phyloP scores from a whole-genome alignment of 2,329 filamentous ascomycete genomes.

The Mariannaea elegans region DNA sequence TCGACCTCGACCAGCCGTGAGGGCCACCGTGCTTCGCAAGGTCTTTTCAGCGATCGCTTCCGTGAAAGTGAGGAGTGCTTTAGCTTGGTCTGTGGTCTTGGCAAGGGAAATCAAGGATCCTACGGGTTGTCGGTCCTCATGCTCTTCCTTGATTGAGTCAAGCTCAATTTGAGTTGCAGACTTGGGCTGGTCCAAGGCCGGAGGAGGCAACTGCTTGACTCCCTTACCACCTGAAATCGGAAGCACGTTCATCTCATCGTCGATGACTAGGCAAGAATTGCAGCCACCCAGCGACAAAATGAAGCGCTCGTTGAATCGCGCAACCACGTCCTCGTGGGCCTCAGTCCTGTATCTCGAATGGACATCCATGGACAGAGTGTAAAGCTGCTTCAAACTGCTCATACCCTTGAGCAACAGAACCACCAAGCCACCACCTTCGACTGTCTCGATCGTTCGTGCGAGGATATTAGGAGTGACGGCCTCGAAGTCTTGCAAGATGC shows the following conservation, averaged over 20 bases:
- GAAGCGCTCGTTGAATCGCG: constrained; percentile 97
- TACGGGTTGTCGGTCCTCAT: constrained; percentile 86
- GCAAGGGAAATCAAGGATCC: constrained; percentile 86
- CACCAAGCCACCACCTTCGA: constrained; percentile 93
- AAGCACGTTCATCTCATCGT: constrained; percentile 96
- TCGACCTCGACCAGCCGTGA: constrained; percentile 92
- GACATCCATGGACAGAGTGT: constrained; percentile 96
- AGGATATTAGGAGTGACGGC: constrained; percentile 97
- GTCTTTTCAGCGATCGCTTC: constrained; percentile 98
- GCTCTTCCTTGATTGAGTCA: constrained; percentile 84
- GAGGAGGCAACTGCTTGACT: constrained; percentile 82
- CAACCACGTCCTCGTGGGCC: constrained; percentile 92
- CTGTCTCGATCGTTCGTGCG: constrained; percentile 94
- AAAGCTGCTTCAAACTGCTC: constrained; percentile 96
- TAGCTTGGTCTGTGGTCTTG: constrained; percentile 93
- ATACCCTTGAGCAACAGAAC: constrained; percentile 93
- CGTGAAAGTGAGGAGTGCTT: constrained; percentile 95
- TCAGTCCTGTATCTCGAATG: constrained; percentile 97
- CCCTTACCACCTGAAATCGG: constrained; percentile 96
- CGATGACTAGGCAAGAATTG: constrained; percentile 92
- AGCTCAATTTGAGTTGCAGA: constrained; percentile 79
- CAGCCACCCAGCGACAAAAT: constrained; percentile 95
- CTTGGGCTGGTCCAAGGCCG: constrained; percentile 76
- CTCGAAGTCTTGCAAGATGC: constrained; percentile 97
- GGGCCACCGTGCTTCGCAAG: constrained; percentile 87